phyloP scores from a whole-genome alignment of 2,329 filamentous ascomycete genomes.

The Ceratocystis huliohia region DNA sequence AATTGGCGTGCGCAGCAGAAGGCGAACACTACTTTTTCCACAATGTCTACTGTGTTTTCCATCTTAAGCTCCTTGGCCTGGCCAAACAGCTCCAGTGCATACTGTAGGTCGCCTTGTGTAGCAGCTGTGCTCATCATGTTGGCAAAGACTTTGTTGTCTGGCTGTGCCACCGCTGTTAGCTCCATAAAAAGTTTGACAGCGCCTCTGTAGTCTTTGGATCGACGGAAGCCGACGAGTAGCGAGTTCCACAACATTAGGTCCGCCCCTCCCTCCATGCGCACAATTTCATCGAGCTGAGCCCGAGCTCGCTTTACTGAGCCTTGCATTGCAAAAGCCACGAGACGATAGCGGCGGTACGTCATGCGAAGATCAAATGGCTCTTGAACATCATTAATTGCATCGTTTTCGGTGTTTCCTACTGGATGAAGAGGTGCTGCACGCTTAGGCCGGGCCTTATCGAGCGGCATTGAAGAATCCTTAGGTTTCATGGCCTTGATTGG shows the following conservation, averaged over 20 bases:
- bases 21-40: conserved; percentile 15
- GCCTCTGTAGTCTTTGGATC: conserved; percentile 52
- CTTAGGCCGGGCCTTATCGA: background rate
- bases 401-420: conserved; percentile 6
- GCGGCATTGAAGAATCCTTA: background rate
- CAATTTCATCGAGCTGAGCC: conserved; percentile 17
- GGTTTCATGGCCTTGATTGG: background rate
- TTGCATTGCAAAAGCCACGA: conserved; percentile 15
- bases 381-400: conserved; percentile 2
- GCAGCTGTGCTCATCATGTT: conserved; percentile 63
- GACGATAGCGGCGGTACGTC: conserved; percentile 14
- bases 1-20: conserved; percentile 39
- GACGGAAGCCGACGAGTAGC: conserved; percentile 57
- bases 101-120: conserved; percentile 58
- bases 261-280: conserved; percentile 29
- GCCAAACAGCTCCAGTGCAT: conserved; percentile 51
- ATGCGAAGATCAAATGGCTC: conserved; percentile 8
- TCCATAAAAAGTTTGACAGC: conserved; percentile 51
- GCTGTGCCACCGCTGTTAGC: conserved; percentile 38
- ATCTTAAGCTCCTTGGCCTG: conserved; percentile 45
- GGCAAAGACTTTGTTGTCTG: conserved; percentile 54
- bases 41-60: conserved; percentile 34
- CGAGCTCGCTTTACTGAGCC: conserved; percentile 17
- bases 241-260: conserved; percentile 60
- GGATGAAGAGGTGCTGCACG: background rate